Conservation (phyloP, 2,329 filamentous ascomycete species). For the Simplicillium sp. region DNA sequence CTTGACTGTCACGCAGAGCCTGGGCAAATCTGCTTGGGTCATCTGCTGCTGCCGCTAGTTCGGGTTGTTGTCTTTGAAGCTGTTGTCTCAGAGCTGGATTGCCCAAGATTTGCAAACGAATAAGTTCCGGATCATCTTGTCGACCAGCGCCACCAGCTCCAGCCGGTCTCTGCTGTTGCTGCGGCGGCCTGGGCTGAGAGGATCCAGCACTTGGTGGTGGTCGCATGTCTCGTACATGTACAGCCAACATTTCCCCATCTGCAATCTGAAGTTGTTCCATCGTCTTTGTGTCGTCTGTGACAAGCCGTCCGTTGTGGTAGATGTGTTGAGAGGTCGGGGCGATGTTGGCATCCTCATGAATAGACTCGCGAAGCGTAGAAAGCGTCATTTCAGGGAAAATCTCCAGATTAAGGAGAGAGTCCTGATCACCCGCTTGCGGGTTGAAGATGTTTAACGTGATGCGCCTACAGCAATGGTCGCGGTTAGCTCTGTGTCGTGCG, state of each 20-base stretch:
- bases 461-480: conserved; percentile 46
- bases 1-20: conserved; percentile 57
- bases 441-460: conserved; percentile 81
- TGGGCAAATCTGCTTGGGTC: conserved; percentile 69
- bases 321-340: conserved; percentile 68
- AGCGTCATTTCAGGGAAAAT: conserved; percentile 76
- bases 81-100: conserved; percentile 65
- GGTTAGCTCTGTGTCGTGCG: too few relatives aligned
- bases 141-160: conserved; percentile 46
- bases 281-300: conserved; percentile 70
- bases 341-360: conserved; percentile 74
- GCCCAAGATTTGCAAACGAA: conserved; percentile 74
- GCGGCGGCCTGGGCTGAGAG: conserved; percentile 21
- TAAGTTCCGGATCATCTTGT: conserved; percentile 71
- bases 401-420: conserved; percentile 73
- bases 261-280: conserved; percentile 71
- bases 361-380: conserved; percentile 75
- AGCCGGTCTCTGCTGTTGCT: conserved; percentile 19
- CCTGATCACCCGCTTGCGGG: conserved; percentile 55
- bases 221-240: conserved; percentile 62
- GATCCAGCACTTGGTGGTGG: conserved; percentile 25
- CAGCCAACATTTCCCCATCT: conserved; percentile 86
- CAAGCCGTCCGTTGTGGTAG: conserved; percentile 79
- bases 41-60: conserved; percentile 67
- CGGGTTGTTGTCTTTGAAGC: conserved; percentile 62